These are phyloP conservation scores for Colletotrichum kahawae DNA, from an alignment of 2,329 filamentous ascomycete genomes.

Conservation along the genomic window DNA sequence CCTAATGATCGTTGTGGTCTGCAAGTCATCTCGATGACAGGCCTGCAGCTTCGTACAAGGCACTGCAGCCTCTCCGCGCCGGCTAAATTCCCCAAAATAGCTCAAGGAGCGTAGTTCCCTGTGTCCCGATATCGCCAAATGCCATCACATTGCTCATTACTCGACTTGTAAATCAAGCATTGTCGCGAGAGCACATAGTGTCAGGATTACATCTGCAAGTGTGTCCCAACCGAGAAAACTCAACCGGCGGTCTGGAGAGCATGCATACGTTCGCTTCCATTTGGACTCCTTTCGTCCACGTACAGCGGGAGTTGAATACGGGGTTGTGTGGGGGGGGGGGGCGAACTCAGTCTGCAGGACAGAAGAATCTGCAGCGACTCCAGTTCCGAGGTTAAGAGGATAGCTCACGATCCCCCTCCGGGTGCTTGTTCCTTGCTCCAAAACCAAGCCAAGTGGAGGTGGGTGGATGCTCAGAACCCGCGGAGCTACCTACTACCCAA, in stretches of 20 bases:
- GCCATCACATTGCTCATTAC: not conserved
- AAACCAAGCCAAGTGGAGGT: slow-evolving; percentile 9
- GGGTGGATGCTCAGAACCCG: not conserved
- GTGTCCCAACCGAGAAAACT: not conserved
- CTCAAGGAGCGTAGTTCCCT: not conserved
- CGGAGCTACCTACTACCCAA: not conserved
- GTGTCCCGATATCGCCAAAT: not conserved
- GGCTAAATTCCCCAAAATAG: slow-evolving; percentile 4
- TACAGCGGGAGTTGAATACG: slow-evolving; percentile 13
- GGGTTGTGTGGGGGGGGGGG: slow-evolving; percentile 13
- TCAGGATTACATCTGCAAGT: not conserved
- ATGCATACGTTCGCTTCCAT: not conserved
- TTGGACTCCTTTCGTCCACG: slow-evolving; percentile 6
- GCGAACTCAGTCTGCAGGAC: slow-evolving; percentile 13
- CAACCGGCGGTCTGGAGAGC: slow-evolving; percentile 1
- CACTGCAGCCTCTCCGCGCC: not conserved
- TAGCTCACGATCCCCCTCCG: slow-evolving; percentile 6
- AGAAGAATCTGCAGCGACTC: slow-evolving; percentile 20
- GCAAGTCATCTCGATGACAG: slow-evolving; percentile 1
- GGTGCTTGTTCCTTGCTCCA: slow-evolving; percentile 11
- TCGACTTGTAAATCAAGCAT: not conserved
- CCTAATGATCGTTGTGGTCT: not conserved
- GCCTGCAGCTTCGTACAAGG: not conserved
- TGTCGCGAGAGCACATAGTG: not conserved
- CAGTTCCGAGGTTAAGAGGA: slow-evolving; percentile 13